These are phyloP conservation scores for Avicennia marina DNA, from an alignment of 257 asterid species.

Conservation along the genomic window DNA sequence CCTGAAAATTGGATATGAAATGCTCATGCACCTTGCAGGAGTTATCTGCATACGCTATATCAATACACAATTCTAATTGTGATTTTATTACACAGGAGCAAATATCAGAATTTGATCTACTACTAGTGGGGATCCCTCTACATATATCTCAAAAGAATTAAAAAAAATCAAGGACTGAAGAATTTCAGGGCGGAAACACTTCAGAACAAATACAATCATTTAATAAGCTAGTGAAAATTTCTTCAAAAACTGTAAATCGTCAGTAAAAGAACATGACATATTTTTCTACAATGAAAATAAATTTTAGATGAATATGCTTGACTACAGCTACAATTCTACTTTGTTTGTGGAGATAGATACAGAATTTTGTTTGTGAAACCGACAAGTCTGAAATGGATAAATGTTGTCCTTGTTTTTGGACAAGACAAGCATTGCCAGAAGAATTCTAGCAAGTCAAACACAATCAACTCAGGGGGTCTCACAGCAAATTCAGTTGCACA, in stretches of 20 bases:
- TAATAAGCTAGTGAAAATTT: background rate
- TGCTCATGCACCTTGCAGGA: conserved; percentile 11
- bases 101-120: background rate
- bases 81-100: conserved; percentile 4
- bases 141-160: too few relatives aligned
- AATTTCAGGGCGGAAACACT: conserved; percentile 9
- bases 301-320: background rate
- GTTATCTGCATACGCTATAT: background rate
- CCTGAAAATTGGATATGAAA: conserved; percentile 42
- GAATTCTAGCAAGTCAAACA: conserved; percentile 10
- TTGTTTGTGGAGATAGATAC: background rate
- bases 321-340: background rate
- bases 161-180: background rate
- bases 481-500: conserved; percentile 10
- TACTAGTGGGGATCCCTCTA: too few relatives aligned
- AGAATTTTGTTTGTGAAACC: background rate
- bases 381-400: background rate
- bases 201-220: conserved; percentile 13
- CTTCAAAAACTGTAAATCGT: background rate
- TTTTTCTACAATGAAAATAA: background rate
- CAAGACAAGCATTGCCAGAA: conserved; percentile 7
- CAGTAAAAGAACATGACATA: background rate
- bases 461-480: background rate
- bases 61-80: background rate
- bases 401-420: background rate